Percentiles rank a stretch among this genome's conserved stretches.
Conservation (phyloP, 495 filamentous ascomycete genomes). For the Aspergillus baeticus region DNA sequence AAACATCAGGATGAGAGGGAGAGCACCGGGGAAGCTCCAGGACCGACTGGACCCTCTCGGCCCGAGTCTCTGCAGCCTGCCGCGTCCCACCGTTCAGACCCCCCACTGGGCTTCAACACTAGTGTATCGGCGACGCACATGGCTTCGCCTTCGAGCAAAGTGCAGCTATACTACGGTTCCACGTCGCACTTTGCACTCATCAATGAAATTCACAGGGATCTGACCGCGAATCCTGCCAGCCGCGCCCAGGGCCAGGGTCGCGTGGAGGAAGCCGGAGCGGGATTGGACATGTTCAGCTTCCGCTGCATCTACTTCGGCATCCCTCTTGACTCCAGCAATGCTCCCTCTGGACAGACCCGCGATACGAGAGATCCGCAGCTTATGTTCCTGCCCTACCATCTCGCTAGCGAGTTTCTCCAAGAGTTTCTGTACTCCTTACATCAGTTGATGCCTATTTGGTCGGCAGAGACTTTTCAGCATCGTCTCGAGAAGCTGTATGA, state of each 20-base stretch:
- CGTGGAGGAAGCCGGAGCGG: conserved; percentile 44
- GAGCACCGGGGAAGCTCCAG: not conserved
- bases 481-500: conserved; percentile 35
- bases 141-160: conserved; percentile 42
- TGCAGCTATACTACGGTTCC: conserved; percentile 48
- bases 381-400: conserved; percentile 38
- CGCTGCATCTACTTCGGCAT: conserved; percentile 47
- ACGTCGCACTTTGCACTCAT: conserved; percentile 47
- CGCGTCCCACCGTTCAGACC: conserved; percentile 17
- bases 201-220: conserved; percentile 43
- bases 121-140: conserved; percentile 47
- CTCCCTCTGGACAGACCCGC: conserved; percentile 10
- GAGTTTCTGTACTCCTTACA: conserved; percentile 36
- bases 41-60: conserved; percentile 9
- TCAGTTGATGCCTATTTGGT: conserved; percentile 32
- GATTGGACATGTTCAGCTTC: conserved; percentile 45
- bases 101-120: conserved; percentile 33
- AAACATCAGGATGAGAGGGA: conserved; percentile 24
- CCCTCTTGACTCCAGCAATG: conserved; percentile 30
- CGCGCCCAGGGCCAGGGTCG: conserved; percentile 25
- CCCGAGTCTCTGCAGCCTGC: conserved; percentile 14
- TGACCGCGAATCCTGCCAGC: conserved; percentile 30
- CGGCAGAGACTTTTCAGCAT: conserved; percentile 26
- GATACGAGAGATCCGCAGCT: conserved; percentile 21
- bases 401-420: conserved; percentile 35